Conservation (phyloP, 75 land plant species). For the Sequoia sempervirens region DNA sequence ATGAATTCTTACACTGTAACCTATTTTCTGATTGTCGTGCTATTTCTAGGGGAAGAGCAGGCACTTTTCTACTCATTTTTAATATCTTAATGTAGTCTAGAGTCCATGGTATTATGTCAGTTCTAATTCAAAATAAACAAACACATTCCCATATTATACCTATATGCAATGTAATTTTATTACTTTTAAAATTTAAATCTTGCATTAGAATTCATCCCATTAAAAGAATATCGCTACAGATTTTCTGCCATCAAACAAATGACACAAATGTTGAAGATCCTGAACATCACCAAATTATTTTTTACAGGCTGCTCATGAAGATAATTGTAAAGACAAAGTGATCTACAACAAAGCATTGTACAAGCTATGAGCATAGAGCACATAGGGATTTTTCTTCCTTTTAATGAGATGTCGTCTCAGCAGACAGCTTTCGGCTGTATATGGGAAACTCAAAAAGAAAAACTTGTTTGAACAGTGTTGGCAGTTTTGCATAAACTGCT, state of each 20-base stretch:
- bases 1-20: not conserved
- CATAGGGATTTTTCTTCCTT: not conserved
- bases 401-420: not conserved
- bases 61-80: not conserved
- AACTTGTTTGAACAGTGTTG: conserved; percentile 61
- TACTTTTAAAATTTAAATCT: not conserved
- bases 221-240: not conserved
- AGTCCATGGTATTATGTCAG: not conserved
- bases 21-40: not conserved
- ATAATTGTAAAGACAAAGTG: not conserved
- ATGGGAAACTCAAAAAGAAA: conserved; percentile 88
- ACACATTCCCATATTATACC: not conserved
- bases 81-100: not conserved
- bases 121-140: not conserved
- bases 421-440: conserved; percentile 63
- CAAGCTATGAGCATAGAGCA: not conserved
- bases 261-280: not conserved
- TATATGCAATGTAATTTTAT: not conserved
- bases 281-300: not conserved
- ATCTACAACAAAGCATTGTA: not conserved
- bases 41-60: not conserved
- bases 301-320: not conserved
- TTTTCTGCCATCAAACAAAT: not conserved
- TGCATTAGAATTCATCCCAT: not conserved
- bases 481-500: conserved; percentile 51